A percentile compares a stretch with the other conserved stretches of the same genome.
These are phyloP conservation scores for Pichia sp. DNA, from an alignment of 1,139 yeast species.

Conservation along the genomic window DNA sequence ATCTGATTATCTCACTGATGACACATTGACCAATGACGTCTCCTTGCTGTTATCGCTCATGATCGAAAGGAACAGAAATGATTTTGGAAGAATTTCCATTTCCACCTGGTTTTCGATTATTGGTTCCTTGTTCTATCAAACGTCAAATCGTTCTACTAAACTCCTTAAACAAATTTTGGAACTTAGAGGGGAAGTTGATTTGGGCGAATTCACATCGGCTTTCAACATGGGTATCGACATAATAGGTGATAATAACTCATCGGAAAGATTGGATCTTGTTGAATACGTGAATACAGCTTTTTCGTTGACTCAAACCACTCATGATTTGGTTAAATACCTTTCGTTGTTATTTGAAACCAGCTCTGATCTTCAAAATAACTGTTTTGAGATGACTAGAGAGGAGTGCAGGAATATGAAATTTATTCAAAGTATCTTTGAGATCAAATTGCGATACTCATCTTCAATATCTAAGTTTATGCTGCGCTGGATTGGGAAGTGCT, in stretches of 20 bases:
- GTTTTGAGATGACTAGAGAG: not conserved
- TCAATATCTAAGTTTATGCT: conserved; percentile 21
- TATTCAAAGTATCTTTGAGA: conserved; percentile 16
- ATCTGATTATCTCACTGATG: conserved; percentile 20
- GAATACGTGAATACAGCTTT: conserved; percentile 3
- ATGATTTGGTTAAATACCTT: conserved; percentile 2
- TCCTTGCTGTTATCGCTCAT: conserved; percentile 19
- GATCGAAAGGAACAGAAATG: conserved; percentile 4
- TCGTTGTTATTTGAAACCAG: conserved; percentile 9
- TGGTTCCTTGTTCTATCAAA: conserved; percentile 1
- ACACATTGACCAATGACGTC: conserved; percentile 25
- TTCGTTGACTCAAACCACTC: conserved; percentile 1
- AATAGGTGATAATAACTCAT: not conserved
- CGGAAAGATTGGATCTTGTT: not conserved
- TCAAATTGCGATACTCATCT: conserved; percentile 10
- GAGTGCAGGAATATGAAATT: conserved; percentile 2
- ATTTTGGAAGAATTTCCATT: conserved; percentile 1
- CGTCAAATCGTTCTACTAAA: not conserved
- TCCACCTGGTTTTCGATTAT: not conserved
- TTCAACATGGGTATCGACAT: conserved; percentile 3
- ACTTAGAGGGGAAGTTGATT: not conserved
- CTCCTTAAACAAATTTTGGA: too few relatives aligned
- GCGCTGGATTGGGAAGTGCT: conserved; percentile 37
- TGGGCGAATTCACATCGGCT: not conserved
- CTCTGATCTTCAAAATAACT: not conserved